Percentiles rank a stretch among this genome's conserved stretches.
These are phyloP conservation scores for Coemansia sp. DNA, from an alignment of 192 early-diverging fungal species.

Conservation along the genomic window DNA sequence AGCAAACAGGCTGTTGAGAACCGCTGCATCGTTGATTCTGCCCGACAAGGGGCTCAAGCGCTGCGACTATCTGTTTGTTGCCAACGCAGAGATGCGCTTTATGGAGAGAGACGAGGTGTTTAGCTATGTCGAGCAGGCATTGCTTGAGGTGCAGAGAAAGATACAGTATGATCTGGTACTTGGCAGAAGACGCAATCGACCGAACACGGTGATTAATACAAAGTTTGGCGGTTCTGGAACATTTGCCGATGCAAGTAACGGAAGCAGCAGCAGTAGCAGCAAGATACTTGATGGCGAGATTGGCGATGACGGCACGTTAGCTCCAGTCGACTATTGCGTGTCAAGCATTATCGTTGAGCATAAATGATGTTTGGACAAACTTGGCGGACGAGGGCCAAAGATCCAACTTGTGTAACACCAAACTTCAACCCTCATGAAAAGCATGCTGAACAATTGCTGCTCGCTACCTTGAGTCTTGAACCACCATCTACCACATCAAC, in stretches of 20 bases:
- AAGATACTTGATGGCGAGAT: background rate
- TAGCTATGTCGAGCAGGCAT: constrained; percentile 22
- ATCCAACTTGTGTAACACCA: too few species aligned
- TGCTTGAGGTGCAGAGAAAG: constrained; percentile 13
- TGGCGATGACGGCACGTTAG: background rate
- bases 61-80: constrained; percentile 40
- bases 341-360: background rate
- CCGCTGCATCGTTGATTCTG: constrained; percentile 29
- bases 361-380: too few species aligned
- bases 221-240: too few species aligned
- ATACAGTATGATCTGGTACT: background rate
- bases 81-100: constrained; percentile 15
- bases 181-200: background rate
- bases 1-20: constrained; percentile 25
- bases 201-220: background rate
- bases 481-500: too few species aligned
- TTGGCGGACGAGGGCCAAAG: too few species aligned
- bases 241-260: background rate
- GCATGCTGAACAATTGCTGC: too few species aligned
- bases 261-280: too few species aligned
- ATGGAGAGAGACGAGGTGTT: constrained; percentile 40
- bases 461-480: too few species aligned
- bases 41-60: constrained; percentile 43
- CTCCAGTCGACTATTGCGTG: constrained; percentile 7
- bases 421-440: too few species aligned